Evolutionary conservation across 2,329 filamentous ascomycete species (phyloP).

Genomic region (Ilyonectria robusta): DNA sequence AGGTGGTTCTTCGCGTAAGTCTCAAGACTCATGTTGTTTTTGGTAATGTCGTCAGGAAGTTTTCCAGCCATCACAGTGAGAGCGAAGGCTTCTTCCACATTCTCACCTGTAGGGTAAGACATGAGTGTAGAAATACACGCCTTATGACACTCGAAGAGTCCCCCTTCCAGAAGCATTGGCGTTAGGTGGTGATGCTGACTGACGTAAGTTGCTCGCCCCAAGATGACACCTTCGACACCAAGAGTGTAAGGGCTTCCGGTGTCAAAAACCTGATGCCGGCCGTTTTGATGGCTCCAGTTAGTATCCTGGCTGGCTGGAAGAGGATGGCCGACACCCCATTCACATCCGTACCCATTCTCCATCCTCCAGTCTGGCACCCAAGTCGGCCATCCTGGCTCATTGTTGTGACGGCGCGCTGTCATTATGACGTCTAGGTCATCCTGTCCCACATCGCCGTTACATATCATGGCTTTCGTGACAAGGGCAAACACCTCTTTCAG

Average conservation of each 20-base stretch:
- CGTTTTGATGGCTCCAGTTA: neutral
- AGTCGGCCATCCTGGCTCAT: slow-evolving; percentile 32
- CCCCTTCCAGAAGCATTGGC: slow-evolving; percentile 11
- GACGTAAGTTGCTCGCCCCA: slow-evolving; percentile 28
- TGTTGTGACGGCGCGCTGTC: slow-evolving; percentile 32
- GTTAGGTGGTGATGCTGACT: slow-evolving; percentile 32
- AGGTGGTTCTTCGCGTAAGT: slow-evolving; percentile 32
- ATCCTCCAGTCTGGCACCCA: slow-evolving; percentile 42
- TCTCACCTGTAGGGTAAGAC: slow-evolving; percentile 33
- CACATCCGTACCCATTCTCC: slow-evolving; percentile 33
- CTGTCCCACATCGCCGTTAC: neutral
- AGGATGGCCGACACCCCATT: slow-evolving; percentile 33
- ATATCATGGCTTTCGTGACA: slow-evolving; percentile 36
- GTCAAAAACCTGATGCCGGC: slow-evolving; percentile 23
- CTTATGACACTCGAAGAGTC: slow-evolving; percentile 19
- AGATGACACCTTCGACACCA: slow-evolving; percentile 18
- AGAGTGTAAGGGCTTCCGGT: neutral
- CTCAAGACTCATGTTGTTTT: slow-evolving; percentile 11
- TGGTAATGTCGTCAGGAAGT: neutral
- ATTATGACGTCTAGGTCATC: slow-evolving; percentile 31
- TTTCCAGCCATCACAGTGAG: slow-evolving; percentile 30
- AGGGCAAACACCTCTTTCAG: slow-evolving; percentile 28
- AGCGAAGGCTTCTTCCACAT: slow-evolving; percentile 32
- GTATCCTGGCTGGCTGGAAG: slow-evolving; percentile 1
- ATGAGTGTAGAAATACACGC: slow-evolving; percentile 25